Evolutionary conservation across 257 asterid species (phyloP), one percentile per base, ranked within the genome.

Genomic region (Solanum sitiens): DNA sequence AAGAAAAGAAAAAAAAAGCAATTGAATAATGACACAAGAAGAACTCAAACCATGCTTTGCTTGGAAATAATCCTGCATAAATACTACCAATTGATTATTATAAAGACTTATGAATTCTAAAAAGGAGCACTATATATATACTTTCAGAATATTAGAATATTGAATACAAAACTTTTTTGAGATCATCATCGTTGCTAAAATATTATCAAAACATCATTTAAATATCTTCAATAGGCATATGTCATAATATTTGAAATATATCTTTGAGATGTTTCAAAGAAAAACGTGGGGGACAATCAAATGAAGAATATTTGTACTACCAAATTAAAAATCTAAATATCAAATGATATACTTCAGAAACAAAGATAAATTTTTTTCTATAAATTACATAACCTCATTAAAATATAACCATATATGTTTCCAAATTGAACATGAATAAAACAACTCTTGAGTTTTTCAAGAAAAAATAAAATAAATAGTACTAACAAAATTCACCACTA

Each of bases 91-190:
- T 21, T 61, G 68, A 21, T 3, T 21, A 61, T 21, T 61, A 21
- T 21, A 21, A 61, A 12, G 68, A 61, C 25, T 21, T 3, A 8
- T 21, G 27, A 59, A 21, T 59, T 59, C 6, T 59, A 18, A 59
- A 47, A 45, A 47, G 6, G 2, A 47, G 20, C 20, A 47, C 3
- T 47, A 47, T 47, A 47, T 47, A 47, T 47, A 47, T 47, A 7
- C 6, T 1, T 47, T 47, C 15, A 0, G 56, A 13, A 13, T 47
- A 1, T 47, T 45, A 4, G 53, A 0, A 45, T 0, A 0, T 95
- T 96, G 37, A 98, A 95, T 50, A 93, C 97, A 67, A 25, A 67
- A 15, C 20, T 25, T 67, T 67, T 25, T 11, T 67, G 73, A 11
- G 37, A 25, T 67, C 8, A 25, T 25, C 15, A 15, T 67, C 73